Percentiles rank a stretch among this genome's conserved stretches.
Evolutionary conservation across 257 asterid species (phyloP).

Genomic region (Verbascum thapsus): DNA sequence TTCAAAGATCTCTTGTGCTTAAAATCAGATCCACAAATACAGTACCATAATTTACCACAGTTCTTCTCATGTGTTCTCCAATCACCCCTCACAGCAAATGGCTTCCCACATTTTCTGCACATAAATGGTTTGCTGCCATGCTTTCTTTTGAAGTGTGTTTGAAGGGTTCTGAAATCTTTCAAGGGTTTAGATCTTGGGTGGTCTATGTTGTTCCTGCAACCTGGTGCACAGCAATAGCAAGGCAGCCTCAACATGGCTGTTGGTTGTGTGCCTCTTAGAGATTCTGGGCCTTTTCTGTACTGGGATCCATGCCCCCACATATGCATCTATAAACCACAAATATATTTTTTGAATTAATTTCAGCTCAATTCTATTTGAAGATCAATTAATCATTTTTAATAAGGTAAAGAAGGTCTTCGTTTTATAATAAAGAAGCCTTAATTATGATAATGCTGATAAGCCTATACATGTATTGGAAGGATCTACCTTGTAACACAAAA

Average conservation of each 20-base stretch:
- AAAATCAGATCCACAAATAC: slow-evolving; percentile 36
- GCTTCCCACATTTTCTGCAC: slow-evolving; percentile 39
- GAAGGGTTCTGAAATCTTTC: slow-evolving; percentile 40
- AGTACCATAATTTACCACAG: slow-evolving; percentile 39
- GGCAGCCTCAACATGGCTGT: slow-evolving; percentile 38
- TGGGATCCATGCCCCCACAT: slow-evolving; percentile 45
- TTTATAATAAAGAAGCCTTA: too few relatives aligned
- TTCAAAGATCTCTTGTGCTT: slow-evolving; percentile 38
- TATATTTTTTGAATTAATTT: too few relatives aligned
- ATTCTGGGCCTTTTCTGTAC: slow-evolving; percentile 33
- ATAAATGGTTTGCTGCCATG: slow-evolving; percentile 36
- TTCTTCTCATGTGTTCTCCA: slow-evolving; percentile 41
- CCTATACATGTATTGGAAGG: too few relatives aligned
- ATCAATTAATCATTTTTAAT: too few relatives aligned
- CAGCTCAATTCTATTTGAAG: background rate
- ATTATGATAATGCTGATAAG: too few relatives aligned
- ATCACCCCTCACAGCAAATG: slow-evolving; percentile 39
- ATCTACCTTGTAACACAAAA: too few relatives aligned
- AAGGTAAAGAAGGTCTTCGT: too few relatives aligned
- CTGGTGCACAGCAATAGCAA: slow-evolving; percentile 37
- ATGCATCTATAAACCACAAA: slow-evolving; percentile 34
- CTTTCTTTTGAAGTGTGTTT: slow-evolving; percentile 37
- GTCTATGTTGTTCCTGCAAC: slow-evolving; percentile 37
- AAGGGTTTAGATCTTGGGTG: slow-evolving; percentile 38
- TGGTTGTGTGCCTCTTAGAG: slow-evolving; percentile 38